Base-by-base conservation (phyloP, 495 filamentous ascomycete genomes). In the Articulospora tetracladia region DNA sequence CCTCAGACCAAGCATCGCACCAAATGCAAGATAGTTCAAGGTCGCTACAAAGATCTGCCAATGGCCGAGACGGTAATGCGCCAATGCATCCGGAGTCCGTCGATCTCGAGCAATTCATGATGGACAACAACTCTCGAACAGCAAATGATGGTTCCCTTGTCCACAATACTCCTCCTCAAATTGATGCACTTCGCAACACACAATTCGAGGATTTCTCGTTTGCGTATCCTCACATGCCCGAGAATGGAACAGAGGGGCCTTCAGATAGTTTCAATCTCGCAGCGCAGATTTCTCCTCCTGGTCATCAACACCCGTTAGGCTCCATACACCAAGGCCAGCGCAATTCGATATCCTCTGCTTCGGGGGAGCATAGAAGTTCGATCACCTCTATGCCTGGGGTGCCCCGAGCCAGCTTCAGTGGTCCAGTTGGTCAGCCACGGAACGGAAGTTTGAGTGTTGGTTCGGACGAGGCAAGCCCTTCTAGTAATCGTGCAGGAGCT, bases 401-500 rank as follows among this genome's bases (percentile, higher is more conserved):
- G 26, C 57, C 44, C 32, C 57, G 64, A 36, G 51, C 57, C 23
- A 58, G 63, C 39, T 55, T 64, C 32, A 53, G 36, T 30, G 58
- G 56, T 46, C n/a, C 59, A 25, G 26, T 26, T 4, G 56, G 53
- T 12, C 66, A 62, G 23, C 39, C 47, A 27, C 20, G 62, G 26
- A 64, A 64, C 25, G 32, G 20, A 11, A 69, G 67, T 24, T 44
- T 64, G 0, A 66, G 64, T 34, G 67, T 28, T 24, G 73, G 58
- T 0, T 80, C 79, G 4, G 78, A 81, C 19, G 74, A 76, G n/a
- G 77, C 70, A 53, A 78, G 75, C 49, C 78, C 74, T 22, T 71
- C 72, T 24, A 82, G 79, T 64, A 76, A 72, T 55, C 65, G 63
- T 27, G 75, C 76, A 49, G 72, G 73, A 49, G 75, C 71, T 26